Percentiles rank a stretch among this genome's conserved stretches.
Conservation (phyloP, 129 eudicot species). For the Arctium lappa region DNA sequence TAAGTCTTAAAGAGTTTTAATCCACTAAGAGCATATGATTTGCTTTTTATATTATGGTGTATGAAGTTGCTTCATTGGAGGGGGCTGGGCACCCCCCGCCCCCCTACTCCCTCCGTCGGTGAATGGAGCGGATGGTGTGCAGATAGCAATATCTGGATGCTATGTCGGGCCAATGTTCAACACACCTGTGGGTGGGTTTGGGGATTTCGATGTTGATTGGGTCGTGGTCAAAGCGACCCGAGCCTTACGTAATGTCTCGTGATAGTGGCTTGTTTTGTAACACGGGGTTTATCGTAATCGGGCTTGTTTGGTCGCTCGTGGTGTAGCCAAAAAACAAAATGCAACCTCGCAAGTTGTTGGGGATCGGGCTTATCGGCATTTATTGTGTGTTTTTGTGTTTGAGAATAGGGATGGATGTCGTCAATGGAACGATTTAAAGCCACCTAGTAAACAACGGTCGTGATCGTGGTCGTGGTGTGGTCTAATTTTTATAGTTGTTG, state of each 20-base stretch:
- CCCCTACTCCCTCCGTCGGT: constrained; percentile 31
- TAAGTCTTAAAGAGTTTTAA: no score
- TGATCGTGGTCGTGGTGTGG: neutral
- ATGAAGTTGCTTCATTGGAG: no score
- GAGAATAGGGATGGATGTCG: constrained; percentile 38
- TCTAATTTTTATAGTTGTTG: constrained; percentile 7
- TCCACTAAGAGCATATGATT: no score
- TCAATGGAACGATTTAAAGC: constrained; percentile 26
- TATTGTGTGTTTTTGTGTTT: constrained; percentile 47
- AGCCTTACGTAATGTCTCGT: constrained; percentile 36
- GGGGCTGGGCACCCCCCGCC: no score
- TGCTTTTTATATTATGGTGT: no score
- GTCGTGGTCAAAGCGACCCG: constrained; percentile 52
- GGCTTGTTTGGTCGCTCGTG: constrained; percentile 60
- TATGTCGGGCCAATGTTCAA: constrained; percentile 84
- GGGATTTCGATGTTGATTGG: constrained; percentile 59
- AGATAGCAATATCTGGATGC: constrained; percentile 73
- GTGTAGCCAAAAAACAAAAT: constrained; percentile 50
- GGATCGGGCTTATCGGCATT: constrained; percentile 56
- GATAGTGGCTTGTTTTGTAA: constrained; percentile 54
- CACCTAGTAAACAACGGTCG: neutral
- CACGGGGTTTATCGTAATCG: constrained; percentile 54
- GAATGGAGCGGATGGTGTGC: constrained; percentile 51
- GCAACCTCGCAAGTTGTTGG: constrained; percentile 57
- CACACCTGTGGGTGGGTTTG: constrained; percentile 57